Evolutionary conservation across 2,329 filamentous ascomycete species (phyloP), one percentile per base, ranked within the genome.

Genomic region (Sarocladium strictum): DNA sequence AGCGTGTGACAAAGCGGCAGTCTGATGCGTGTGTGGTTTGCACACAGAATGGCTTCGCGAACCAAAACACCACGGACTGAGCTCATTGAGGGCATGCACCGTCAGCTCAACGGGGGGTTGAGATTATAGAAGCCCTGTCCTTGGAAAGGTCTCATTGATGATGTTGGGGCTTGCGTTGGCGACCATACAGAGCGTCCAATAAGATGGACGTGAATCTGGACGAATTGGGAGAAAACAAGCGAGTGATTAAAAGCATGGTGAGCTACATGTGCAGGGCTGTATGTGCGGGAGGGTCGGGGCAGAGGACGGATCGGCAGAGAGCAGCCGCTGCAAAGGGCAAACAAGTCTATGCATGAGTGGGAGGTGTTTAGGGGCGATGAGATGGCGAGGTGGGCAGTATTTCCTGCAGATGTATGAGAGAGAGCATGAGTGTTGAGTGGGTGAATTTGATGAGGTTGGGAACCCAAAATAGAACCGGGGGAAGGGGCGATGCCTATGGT

Each of bases 181-280:
- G 23, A n/a, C 12, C 17, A 3, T 29, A 21, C 19, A 19, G 38
- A n/a, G 23, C 12, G 23, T 5, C 24, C 43, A 15, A 47, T n/a
- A 21, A 29, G 21, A 47, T 9, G 3, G 24, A 3, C 24, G 15
- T 6, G 14, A 12, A 3, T 3, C 12, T 29, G 43, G 6, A 51
- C 29, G 26, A 51, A 51, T 35, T n/a, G 4, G 29, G 47, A 35
- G 14, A 51, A 33, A 51, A 24, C 3, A 51, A 51, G 47, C 47
- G 47, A 51, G 15, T 17, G 7, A n/a, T 17, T 10, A 29, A 29
- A 17, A 23, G 14, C 43, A n/a, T 27, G 43, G 14, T 47, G 43
- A n/a, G 14, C 24, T 5, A 14, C 21, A 17, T 17, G 3, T 47
- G 43, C 43, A 47, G 21, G 29, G n/a, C n/a, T 3, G 23, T n/a